Evolutionary conservation across 2,329 filamentous ascomycete genomes (phyloP), one percentile per base, ranked within the genome.

Genomic region (Penicillium sp.): DNA sequence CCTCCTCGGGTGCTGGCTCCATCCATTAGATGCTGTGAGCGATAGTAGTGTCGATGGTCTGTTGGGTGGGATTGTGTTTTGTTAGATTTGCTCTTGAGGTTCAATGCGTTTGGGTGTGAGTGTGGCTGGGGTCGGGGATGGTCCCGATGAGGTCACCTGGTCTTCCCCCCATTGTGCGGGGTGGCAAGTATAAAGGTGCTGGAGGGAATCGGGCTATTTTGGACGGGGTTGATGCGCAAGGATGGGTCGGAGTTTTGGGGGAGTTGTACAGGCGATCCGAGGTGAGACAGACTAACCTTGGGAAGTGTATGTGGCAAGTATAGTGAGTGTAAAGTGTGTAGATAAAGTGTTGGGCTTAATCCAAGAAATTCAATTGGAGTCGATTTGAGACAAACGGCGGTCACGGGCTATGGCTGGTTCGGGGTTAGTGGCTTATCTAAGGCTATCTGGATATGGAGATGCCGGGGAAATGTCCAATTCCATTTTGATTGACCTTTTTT

Each of bases 1-100:
- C 68, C 67, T 72, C 73, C 69, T 75, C 71, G 73, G 70, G 68
- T 66, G 68, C 71, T 68, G 69, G 63, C 70, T 75, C 73, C 73
- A 76, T 76, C 72, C 73, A 76, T 76, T 67, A 74, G 69, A 69
- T 70, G 44, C 56, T 62, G 25, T 25, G 19, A 15, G 25, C 51
- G 53, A 49, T 21, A 41, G 16, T 47, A 45, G 39, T 19, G 38
- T 43, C 41, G 41, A 45, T 46, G 45, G 45, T 46, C 53, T 45
- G 31, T 47, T 43, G 25, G 19, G 23, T 27, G 31, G 31, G 2
- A 38, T 57, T 9, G n/a, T 16, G 5, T 23, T 29, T 34, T 15
- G 38, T 55, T 38, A 51, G 53, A 25, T 16, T 29, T 40, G 6
- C n/a, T 40, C 23, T 19, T 49, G 9, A 19, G 34, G 38, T 50